Evolutionary conservation across 140 eudicot species (phyloP).

Genomic region (Erigeron philadelphicus): DNA sequence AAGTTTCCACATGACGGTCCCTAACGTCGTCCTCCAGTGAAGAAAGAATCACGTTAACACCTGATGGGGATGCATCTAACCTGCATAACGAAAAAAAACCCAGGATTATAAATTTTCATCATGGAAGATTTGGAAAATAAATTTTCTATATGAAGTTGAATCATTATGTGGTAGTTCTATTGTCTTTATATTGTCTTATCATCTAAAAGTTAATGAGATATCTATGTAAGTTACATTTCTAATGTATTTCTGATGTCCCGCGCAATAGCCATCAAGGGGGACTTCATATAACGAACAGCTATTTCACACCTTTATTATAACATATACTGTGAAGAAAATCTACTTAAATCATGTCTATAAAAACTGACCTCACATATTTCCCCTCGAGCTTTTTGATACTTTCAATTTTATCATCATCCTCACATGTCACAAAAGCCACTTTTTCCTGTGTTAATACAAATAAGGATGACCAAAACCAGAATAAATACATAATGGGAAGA

Average conservation of each 20-base stretch:
- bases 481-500: slow-evolving; percentile 9
- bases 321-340: background rate
- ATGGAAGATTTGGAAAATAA: background rate
- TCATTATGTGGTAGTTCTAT: background rate
- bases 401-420: slow-evolving; percentile 68
- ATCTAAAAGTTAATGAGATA: too few relatives aligned
- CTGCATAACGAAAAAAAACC: slow-evolving; percentile 30
- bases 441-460: slow-evolving; percentile 54
- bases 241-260: too few relatives aligned
- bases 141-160: background rate
- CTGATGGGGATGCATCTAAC: slow-evolving; percentile 70
- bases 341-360: background rate
- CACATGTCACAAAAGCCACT: slow-evolving; percentile 94
- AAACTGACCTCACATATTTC: slow-evolving; percentile 64
- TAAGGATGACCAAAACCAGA: slow-evolving; percentile 20
- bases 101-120: background rate
- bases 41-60: slow-evolving; percentile 51
- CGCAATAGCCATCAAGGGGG: too few relatives aligned
- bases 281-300: too few relatives aligned
- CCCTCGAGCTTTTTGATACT: slow-evolving; percentile 51
- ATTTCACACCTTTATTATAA: too few relatives aligned
- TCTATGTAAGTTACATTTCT: too few relatives aligned
- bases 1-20: slow-evolving; percentile 24
- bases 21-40: slow-evolving; percentile 26
- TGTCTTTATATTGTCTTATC: too few relatives aligned